Conservation (phyloP, 345 rosid genomes). For the Noccaea caerulescens region DNA sequence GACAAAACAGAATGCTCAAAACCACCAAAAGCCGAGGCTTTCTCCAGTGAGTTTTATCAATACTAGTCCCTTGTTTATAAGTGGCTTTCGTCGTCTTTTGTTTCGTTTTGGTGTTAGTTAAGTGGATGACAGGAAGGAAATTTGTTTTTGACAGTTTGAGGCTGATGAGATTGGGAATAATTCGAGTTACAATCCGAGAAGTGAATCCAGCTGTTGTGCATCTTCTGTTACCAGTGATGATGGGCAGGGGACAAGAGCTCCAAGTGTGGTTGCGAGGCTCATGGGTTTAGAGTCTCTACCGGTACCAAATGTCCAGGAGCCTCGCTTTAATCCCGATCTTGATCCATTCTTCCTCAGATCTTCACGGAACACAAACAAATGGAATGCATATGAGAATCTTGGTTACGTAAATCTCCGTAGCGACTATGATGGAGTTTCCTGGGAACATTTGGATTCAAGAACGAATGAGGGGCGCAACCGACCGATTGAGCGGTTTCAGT, state of each 20-base stretch:
- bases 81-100: neutral
- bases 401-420: slow-evolving; percentile 45
- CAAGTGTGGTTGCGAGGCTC: slow-evolving; percentile 91
- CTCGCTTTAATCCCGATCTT: slow-evolving; percentile 46
- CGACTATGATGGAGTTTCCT: slow-evolving; percentile 46
- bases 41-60: slow-evolving; percentile 49
- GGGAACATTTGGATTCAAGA: slow-evolving; percentile 50
- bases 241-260: slow-evolving; percentile 63
- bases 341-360: slow-evolving; percentile 44
- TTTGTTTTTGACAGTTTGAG: slow-evolving; percentile 51
- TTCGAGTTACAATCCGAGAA: slow-evolving; percentile 50
- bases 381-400: slow-evolving; percentile 53
- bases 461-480: slow-evolving; percentile 48
- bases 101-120: slow-evolving; percentile 12
- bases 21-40: slow-evolving; percentile 39
- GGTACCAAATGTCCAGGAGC: slow-evolving; percentile 48
- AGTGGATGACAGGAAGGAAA: slow-evolving; percentile 15
- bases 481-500: slow-evolving; percentile 77
- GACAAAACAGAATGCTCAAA: slow-evolving; percentile 29
- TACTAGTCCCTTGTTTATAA: neutral
- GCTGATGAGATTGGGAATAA: slow-evolving; percentile 52
- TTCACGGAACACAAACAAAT: slow-evolving; percentile 44
- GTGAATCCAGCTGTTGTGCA: slow-evolving; percentile 62
- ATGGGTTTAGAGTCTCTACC: slow-evolving; percentile 98
- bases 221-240: slow-evolving; percentile 78